Evolutionary conservation across 23 red algal genomes (phyloP), one percentile per base, ranked within the genome.

Genomic region (Gracilaria gracilis): DNA sequence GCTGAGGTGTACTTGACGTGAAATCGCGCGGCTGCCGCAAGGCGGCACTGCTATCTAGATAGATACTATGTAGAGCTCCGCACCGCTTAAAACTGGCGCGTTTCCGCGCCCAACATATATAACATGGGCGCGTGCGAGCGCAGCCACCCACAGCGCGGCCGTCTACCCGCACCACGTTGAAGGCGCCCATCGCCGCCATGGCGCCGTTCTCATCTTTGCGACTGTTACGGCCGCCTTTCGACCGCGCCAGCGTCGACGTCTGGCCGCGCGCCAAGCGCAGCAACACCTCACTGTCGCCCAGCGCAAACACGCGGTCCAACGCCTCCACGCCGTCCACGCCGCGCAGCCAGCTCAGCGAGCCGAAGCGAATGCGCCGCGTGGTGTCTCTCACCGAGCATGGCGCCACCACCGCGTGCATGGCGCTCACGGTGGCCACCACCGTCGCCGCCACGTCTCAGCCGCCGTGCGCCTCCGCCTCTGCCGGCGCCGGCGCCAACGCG

Each of bases 181-280:
- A n/a, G n/a, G 16, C 54, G 19, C 54, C 2, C 54, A 19, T 4
- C 2, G 7, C 61, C 25, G 61, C 61, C 37, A 75, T 75, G 69
- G 37, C 69, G 17, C 35, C 69, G 17, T 75, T 75, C 69, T 21
- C 69, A 23, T 47, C 69, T 35, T 36, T 75, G 9, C 69, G 69
- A 2, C 69, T 35, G 17, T 36, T 75, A 23, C 33, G 69, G 44
- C 69, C 69, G 69, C 69, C 69, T 9, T 19, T 47, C 14, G 69
- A 75, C 11, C 69, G 69, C 39, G 69, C 37, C 39, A 32, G 15
- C 11, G 35, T 47, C 14, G 39, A 75, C 21, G 69, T 47, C 11
- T 75, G 69, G 69, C 69, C 69, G 39, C 35, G 21, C 4, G 69
- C 69, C 1, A 75, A 46, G 69, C 69, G 69, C 33, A 75, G 19